A percentile compares a stretch with the other conserved stretches of the same genome.
phyloP scores from a whole-genome alignment of 1,284 basidiomycete genomes.

The Naganishia sp. region DNA sequence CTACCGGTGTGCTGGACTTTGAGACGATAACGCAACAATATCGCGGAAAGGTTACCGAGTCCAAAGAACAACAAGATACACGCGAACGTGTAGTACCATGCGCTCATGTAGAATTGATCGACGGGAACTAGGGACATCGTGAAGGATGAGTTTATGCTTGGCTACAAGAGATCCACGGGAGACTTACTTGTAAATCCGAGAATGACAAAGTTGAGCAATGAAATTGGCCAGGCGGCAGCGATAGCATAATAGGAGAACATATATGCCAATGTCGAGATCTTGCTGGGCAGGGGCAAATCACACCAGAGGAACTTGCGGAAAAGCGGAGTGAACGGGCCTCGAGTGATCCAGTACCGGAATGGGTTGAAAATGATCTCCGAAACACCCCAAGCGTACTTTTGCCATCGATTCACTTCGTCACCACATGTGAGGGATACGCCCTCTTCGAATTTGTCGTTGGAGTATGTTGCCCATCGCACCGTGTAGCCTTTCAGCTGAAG shows the following conservation, averaged over 20 bases:
- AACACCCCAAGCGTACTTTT: conserved; percentile 65
- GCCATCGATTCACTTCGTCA: conserved; percentile 68
- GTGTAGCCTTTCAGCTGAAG: conserved; percentile 65
- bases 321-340: conserved; percentile 75
- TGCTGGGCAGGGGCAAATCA: conserved; percentile 55
- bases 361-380: conserved; percentile 57
- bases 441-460: conserved; percentile 76
- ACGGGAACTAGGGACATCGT: conserved; percentile 35
- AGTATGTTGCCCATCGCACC: conserved; percentile 82
- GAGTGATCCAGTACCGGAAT: conserved; percentile 66
- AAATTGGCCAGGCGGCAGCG: conserved; percentile 41
- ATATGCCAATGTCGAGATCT: conserved; percentile 47
- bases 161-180: not conserved
- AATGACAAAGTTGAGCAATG: conserved; percentile 44
- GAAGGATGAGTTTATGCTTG: not conserved
- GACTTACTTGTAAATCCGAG: conserved; percentile 39
- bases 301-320: conserved; percentile 75
- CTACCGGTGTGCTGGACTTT: conserved; percentile 50
- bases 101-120: conserved; percentile 45
- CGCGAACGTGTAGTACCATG: conserved; percentile 58
- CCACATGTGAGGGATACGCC: conserved; percentile 70
- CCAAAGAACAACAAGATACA: conserved; percentile 73
- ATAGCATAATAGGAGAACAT: conserved; percentile 50
- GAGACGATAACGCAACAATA: conserved; percentile 72
- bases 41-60: conserved; percentile 69